phyloP scores from a whole-genome alignment of 108 stramenopile species.

The Pseudonitzschia multiseries region DNA sequence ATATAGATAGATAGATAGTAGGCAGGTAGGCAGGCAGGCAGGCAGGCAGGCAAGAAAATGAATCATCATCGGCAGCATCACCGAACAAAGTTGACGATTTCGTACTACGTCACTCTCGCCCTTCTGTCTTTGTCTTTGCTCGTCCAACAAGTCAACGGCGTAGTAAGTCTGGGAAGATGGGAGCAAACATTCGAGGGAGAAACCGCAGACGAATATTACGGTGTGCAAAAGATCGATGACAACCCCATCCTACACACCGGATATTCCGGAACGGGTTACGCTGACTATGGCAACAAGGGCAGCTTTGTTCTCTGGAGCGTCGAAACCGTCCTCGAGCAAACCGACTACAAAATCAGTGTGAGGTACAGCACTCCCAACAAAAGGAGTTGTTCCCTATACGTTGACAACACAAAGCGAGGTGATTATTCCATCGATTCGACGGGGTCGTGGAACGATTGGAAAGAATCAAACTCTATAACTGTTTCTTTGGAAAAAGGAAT shows the following conservation, averaged over 20 bases:
- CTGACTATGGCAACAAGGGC: slow-evolving; percentile 3
- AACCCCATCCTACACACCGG: neutral
- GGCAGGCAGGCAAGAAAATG: no score
- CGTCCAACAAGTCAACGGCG: neutral
- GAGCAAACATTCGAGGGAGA: neutral
- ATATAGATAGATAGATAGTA: no score
- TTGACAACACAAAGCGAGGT: slow-evolving; percentile 2
- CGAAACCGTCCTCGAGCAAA: neutral
- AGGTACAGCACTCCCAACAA: slow-evolving; percentile 1
- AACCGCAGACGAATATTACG: neutral
- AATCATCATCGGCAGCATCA: no score
- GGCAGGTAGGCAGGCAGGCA: no score
- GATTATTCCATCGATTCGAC: slow-evolving; percentile 9
- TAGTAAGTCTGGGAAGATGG: slow-evolving; percentile 1
- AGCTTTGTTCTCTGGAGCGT: slow-evolving; percentile 6
- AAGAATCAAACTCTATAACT: neutral
- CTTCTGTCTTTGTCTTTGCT: no score
- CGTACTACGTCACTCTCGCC: no score
- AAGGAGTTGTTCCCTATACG: neutral
- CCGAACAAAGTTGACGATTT: no score
- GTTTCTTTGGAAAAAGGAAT: neutral
- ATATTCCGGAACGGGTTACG: slow-evolving; percentile 11
- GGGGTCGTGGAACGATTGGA: slow-evolving; percentile 13
- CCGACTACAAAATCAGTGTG: neutral
- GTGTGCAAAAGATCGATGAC: neutral